phyloP scores from a whole-genome alignment of 73 alveolate genomes.

The Urostyla sp. region DNA sequence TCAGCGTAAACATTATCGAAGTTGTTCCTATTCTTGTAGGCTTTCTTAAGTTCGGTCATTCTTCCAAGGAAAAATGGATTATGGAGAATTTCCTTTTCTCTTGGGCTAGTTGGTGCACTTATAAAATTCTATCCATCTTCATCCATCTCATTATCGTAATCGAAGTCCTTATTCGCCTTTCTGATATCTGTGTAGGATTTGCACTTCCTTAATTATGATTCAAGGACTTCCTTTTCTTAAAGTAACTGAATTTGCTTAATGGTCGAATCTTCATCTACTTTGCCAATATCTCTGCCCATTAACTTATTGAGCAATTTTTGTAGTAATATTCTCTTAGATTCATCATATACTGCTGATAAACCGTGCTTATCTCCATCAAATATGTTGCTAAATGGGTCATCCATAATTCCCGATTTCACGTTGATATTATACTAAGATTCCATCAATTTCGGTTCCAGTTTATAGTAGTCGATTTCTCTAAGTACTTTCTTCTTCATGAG shows the following conservation, averaged over 20 bases:
- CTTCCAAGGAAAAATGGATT: conserved; percentile 65
- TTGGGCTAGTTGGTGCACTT: conserved; percentile 43
- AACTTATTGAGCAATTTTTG: no score
- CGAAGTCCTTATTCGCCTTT: conserved; percentile 52
- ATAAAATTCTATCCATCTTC: conserved; percentile 19
- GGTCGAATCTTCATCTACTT: no score
- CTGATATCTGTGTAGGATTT: conserved; percentile 50
- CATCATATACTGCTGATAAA: no score
- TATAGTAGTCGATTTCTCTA: conserved; percentile 15
- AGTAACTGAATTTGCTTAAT: not conserved
- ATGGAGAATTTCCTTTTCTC: conserved; percentile 52
- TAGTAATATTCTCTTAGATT: no score
- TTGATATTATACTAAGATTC: not conserved
- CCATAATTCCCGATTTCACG: no score
- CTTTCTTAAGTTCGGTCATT: conserved; percentile 19
- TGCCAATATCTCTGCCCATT: no score
- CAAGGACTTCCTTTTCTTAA: conserved; percentile 8
- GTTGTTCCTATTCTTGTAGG: conserved; percentile 9
- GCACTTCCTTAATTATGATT: conserved; percentile 6
- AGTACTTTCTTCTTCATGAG: conserved; percentile 6
- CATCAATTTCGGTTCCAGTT: conserved; percentile 38
- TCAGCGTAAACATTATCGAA: conserved; percentile 61
- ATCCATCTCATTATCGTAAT: not conserved
- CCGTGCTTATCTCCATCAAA: no score
- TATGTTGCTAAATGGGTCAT: no score